Evolutionary conservation across 331 rosid species (phyloP).

Genomic region (Malus hybrid): DNA sequence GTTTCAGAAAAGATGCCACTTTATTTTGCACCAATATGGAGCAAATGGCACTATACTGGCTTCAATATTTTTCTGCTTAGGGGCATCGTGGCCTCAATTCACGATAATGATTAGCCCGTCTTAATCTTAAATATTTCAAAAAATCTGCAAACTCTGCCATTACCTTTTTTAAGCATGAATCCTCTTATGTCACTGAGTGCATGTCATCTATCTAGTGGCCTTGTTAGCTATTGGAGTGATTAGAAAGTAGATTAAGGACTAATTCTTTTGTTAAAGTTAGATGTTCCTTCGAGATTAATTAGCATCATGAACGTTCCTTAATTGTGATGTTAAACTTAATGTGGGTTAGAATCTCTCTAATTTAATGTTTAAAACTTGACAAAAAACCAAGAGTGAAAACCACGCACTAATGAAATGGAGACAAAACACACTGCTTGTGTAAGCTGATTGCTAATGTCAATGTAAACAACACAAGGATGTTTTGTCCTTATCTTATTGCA

Average conservation of each 20-base stretch:
- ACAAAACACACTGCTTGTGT: conserved; percentile 9
- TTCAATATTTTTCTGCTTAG: conserved; percentile 10
- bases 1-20: conserved; percentile 36
- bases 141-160: background rate
- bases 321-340: background rate
- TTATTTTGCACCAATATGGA: conserved; percentile 24
- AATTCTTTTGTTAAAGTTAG: background rate
- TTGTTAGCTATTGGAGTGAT: background rate
- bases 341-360: background rate
- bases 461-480: conserved; percentile 23
- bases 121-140: background rate
- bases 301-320: background rate
- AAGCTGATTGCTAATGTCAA: background rate
- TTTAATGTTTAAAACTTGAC: background rate
- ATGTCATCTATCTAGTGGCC: conserved; percentile 2
- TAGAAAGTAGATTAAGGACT: conserved; percentile 3
- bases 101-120: conserved; percentile 16
- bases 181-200: conserved; percentile 8
- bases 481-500: conserved; percentile 24
- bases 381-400: conserved; percentile 14
- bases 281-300: background rate
- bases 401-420: conserved; percentile 26
- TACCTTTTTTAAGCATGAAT: background rate
- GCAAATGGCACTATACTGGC: conserved; percentile 30
- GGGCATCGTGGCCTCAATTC: conserved; percentile 38